These are phyloP conservation scores for Rhododendron molle DNA, from an alignment of 148 eudicot genomes.

Conservation along the genomic window DNA sequence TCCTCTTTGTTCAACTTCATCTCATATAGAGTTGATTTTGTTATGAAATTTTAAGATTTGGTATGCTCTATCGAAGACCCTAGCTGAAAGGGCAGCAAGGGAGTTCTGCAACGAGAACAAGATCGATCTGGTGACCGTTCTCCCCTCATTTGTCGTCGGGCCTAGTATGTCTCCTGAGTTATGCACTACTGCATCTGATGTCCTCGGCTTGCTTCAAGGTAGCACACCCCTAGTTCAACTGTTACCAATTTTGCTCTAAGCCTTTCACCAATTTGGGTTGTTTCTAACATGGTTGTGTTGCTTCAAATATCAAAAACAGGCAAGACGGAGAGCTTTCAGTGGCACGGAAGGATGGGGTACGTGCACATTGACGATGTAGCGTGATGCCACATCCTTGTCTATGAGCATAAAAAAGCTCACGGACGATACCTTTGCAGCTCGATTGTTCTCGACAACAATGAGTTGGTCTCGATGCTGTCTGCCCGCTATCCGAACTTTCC, in stretches of 20 bases:
- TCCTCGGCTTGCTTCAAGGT: slow-evolving; percentile 84
- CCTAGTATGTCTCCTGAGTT: slow-evolving; percentile 72
- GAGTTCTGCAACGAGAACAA: slow-evolving; percentile 67
- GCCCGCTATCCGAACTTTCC: slow-evolving; percentile 68
- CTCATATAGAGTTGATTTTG: not conserved
- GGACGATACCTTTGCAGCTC: slow-evolving; percentile 92
- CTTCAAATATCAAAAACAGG: slow-evolving; percentile 27
- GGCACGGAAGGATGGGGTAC: slow-evolving; percentile 96
- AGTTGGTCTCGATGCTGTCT: slow-evolving; percentile 48
- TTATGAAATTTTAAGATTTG: slow-evolving; percentile 39
- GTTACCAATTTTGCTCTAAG: no score
- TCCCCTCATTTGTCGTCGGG: slow-evolving; percentile 80
- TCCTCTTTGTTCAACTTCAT: not conserved
- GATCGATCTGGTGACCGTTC: slow-evolving; percentile 69
- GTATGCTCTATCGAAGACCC: slow-evolving; percentile 81
- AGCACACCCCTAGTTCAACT: not conserved
- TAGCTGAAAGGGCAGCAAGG: slow-evolving; percentile 93
- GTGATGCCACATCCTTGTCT: slow-evolving; percentile 67
- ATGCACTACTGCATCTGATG: slow-evolving; percentile 70
- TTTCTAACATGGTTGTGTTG: not conserved
- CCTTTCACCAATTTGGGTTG: not conserved
- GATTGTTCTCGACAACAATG: slow-evolving; percentile 53
- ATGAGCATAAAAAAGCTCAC: slow-evolving; percentile 56
- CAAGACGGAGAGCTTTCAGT: slow-evolving; percentile 51
- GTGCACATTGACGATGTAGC: slow-evolving; percentile 94